Conservation (phyloP, 2,329 filamentous ascomycete species). For the Aspergillus sp. region DNA sequence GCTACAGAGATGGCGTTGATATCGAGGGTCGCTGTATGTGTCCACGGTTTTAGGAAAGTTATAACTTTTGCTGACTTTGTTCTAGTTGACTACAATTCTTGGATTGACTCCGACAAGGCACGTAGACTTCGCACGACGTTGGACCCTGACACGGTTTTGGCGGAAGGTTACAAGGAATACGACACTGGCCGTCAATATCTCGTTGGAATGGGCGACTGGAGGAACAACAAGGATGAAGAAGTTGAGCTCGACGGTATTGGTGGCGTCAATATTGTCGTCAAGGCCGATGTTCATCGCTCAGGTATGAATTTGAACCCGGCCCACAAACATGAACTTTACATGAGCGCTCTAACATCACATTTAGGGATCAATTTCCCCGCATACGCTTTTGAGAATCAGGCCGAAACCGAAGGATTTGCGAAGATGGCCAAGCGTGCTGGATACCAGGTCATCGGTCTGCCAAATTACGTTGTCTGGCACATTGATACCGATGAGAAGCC, state of each 20-base stretch:
- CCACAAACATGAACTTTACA: background rate
- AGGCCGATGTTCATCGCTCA: conserved; percentile 94
- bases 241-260: conserved; percentile 93
- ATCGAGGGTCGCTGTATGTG: conserved; percentile 90
- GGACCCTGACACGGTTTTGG: conserved; percentile 78
- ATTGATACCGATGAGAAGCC: conserved; percentile 94
- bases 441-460: conserved; percentile 86
- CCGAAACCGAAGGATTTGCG: conserved; percentile 96
- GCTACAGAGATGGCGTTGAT: conserved; percentile 72
- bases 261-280: conserved; percentile 95
- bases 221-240: conserved; percentile 86
- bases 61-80: conserved; percentile 13
- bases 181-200: conserved; percentile 88
- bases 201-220: conserved; percentile 88
- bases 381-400: conserved; percentile 98
- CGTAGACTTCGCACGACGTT: conserved; percentile 71
- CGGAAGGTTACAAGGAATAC: conserved; percentile 94
- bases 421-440: conserved; percentile 98
- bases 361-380: conserved; percentile 94
- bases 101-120: conserved; percentile 88
- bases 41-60: background rate
- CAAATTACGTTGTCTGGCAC: conserved; percentile 99
- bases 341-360: conserved; percentile 27
- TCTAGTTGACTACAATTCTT: conserved; percentile 96
- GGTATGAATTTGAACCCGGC: conserved; percentile 42